phyloP scores from a whole-genome alignment of 1,139 yeast genomes.

The Blastobotrys serpentis region DNA sequence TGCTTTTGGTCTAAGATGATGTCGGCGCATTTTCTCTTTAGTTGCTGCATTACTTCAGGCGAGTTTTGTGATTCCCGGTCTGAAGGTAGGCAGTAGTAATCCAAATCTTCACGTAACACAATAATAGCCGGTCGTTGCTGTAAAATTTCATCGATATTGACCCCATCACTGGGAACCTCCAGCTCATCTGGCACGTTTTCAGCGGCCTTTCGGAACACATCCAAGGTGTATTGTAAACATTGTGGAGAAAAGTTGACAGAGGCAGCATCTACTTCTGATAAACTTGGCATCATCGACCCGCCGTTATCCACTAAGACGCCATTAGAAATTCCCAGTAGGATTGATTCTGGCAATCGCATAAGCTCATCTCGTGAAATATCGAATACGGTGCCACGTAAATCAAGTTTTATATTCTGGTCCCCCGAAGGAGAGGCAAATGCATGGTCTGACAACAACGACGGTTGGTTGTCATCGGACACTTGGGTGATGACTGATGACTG shows the following conservation, averaged over 20 bases:
- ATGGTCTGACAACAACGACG: slow-evolving; percentile 17
- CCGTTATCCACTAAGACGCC: slow-evolving; percentile 53
- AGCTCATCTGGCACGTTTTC: slow-evolving; percentile 12
- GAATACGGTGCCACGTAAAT: slow-evolving; percentile 62
- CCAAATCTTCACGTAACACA: slow-evolving; percentile 90
- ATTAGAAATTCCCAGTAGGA: slow-evolving; percentile 79
- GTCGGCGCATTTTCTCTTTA: slow-evolving; percentile 72
- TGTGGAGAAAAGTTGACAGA: slow-evolving; percentile 70
- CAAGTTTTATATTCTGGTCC: slow-evolving; percentile 50
- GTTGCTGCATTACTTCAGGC: slow-evolving; percentile 48
- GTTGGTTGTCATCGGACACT: slow-evolving; percentile 26
- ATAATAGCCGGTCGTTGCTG: slow-evolving; percentile 85
- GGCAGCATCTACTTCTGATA: slow-evolving; percentile 20
- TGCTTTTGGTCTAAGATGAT: slow-evolving; percentile 53
- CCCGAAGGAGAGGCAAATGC: slow-evolving; percentile 19
- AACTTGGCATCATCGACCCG: slow-evolving; percentile 8
- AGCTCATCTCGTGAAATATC: slow-evolving; percentile 83
- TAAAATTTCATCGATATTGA: slow-evolving; percentile 49
- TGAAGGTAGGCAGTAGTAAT: slow-evolving; percentile 81
- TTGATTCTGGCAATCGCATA: slow-evolving; percentile 87
- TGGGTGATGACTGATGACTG: slow-evolving; percentile 35
- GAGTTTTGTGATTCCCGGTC: slow-evolving; percentile 37
- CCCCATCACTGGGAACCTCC: slow-evolving; percentile 7
- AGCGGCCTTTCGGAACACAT: slow-evolving; percentile 54
- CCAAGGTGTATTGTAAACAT: slow-evolving; percentile 80